phyloP scores from a whole-genome alignment of 352 stramenopile genomes.

The Globisporangium megalacanthum region DNA sequence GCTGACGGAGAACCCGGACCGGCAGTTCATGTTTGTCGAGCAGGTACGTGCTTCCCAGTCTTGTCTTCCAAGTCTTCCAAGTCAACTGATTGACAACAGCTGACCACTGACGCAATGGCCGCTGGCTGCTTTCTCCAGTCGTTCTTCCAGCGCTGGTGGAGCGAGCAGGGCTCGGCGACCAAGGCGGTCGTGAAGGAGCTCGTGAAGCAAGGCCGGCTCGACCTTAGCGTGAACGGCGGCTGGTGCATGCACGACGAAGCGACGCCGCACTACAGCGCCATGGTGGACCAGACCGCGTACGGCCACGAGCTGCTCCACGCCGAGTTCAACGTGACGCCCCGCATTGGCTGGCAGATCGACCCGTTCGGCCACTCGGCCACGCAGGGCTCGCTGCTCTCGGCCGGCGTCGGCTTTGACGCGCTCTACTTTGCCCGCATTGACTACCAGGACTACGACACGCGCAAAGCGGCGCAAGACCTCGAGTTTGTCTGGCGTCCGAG shows the following conservation, averaged over 20 bases:
- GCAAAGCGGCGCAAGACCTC: conserved; percentile 81
- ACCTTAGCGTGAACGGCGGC: conserved; percentile 93
- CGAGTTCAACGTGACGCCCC: conserved; percentile 92
- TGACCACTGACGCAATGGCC: too few relatives aligned
- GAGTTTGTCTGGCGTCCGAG: conserved; percentile 96
- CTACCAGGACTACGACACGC: conserved; percentile 93
- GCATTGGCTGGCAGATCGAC: conserved; percentile 98
- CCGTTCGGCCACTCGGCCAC: conserved; percentile 93
- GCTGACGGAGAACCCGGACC: conserved; percentile 84
- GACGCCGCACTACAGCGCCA: conserved; percentile 93
- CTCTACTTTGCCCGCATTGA: conserved; percentile 98
- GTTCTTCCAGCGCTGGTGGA: conserved; percentile 97
- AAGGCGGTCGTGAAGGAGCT: conserved; percentile 82
- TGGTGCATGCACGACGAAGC: conserved; percentile 99
- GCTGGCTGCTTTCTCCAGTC: conserved; percentile 23
- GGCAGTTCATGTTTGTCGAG: conserved; percentile 95
- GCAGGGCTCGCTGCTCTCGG: conserved; percentile 89
- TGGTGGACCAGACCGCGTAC: conserved; percentile 98
- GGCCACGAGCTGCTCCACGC: conserved; percentile 93
- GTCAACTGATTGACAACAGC: too few relatives aligned
- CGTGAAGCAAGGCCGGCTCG: conserved; percentile 88
- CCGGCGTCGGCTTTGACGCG: conserved; percentile 92
- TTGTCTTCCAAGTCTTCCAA: not conserved
- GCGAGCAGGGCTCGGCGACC: conserved; percentile 73
- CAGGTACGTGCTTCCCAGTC: conserved; percentile 21